Base-by-base conservation (phyloP, 768 basidiomycete genomes). In the Tricholoma flavovirens region DNA sequence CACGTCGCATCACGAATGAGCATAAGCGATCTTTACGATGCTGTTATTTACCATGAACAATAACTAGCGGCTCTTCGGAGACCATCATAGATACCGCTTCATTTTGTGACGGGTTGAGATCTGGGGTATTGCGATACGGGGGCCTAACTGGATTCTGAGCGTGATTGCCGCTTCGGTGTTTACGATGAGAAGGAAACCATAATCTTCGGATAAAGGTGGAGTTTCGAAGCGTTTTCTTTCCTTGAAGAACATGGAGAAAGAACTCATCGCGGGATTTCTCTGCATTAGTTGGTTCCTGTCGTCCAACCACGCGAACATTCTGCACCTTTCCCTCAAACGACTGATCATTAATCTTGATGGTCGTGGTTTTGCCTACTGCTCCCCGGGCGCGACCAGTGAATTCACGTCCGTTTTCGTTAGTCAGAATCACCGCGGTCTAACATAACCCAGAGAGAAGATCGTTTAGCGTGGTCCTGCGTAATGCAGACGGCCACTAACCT, bases 261-360 rank as follows among this genome's bases (percentile, higher is more conserved):
- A 78, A 68, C 38, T 69, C 64, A 12, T 75, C 71, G 4, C 71
- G 66, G 3, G 74, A 73, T 42, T 66, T 67, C 59, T 80, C 78
- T 0, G 77, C 58, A 48, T 66, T 67, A 0, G 77, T 75, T 7
- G 63, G 60, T 32, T 75, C 71, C 54, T 75, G 75, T 11, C 72
- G 67, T 1, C 80, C 80, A 11, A 76, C 56, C 14, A 79, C 71
- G 12, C 68, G 70, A n/a, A 80, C 67, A 36, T 60, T 63, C 35
- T 61, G 53, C 8, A 77, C 49, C 4, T 56, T 59, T 3, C 67
- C 69, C 0, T 63, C 62, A 36, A 64, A 60, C 7, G 50, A 52
- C 22, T 54, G 59, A 6, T 59, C 45, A 7, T 49, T 51, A 19
- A 75, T 58, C 24, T 61, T 57, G 30, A 79, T 67, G 3, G 63